Evolutionary conservation across 2,329 filamentous ascomycete species (phyloP).

Genomic region (Paecilomyces variotii): DNA sequence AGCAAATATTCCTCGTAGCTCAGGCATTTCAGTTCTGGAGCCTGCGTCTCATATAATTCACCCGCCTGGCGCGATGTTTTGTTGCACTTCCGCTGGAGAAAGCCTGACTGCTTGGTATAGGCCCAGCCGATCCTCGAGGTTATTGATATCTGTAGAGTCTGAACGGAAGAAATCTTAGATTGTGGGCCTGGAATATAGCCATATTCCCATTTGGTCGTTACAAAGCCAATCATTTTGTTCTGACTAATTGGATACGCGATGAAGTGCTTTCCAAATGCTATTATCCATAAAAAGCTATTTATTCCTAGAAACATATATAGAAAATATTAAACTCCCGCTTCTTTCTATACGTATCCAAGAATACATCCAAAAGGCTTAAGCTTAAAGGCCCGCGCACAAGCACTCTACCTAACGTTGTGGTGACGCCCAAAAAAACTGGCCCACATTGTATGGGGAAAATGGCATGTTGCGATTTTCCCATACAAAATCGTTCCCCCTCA

Average conservation of each 20-base stretch:
- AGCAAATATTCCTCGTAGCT: constrained; percentile 29
- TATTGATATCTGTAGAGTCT: background rate
- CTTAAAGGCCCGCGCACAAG: too few relatives aligned
- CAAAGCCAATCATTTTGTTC: constrained; percentile 29
- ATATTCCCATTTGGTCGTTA: constrained; percentile 24
- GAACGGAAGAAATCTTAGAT: constrained; percentile 3
- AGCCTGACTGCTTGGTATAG: constrained; percentile 28
- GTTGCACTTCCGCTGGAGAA: constrained; percentile 24
- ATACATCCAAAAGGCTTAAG: too few relatives aligned
- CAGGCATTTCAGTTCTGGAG: constrained; percentile 24
- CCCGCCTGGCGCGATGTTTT: constrained; percentile 22
- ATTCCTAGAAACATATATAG: too few relatives aligned
- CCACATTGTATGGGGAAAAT: background rate
- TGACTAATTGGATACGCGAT: constrained; percentile 29
- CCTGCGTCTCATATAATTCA: constrained; percentile 28
- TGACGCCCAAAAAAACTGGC: background rate
- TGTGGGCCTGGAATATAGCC: constrained; percentile 8
- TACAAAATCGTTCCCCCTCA: background rate
- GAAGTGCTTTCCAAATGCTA: constrained; percentile 28
- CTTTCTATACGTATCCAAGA: too few relatives aligned
- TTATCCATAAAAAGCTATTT: constrained; percentile 16
- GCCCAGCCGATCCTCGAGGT: constrained; percentile 15
- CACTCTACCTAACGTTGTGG: background rate
- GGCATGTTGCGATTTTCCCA: background rate
- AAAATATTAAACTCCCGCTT: too few relatives aligned